Percentiles rank a stretch among this genome's conserved stretches.
Evolutionary conservation across 139 green algal species (phyloP).

Genomic region (Volvox reticuliferus): DNA sequence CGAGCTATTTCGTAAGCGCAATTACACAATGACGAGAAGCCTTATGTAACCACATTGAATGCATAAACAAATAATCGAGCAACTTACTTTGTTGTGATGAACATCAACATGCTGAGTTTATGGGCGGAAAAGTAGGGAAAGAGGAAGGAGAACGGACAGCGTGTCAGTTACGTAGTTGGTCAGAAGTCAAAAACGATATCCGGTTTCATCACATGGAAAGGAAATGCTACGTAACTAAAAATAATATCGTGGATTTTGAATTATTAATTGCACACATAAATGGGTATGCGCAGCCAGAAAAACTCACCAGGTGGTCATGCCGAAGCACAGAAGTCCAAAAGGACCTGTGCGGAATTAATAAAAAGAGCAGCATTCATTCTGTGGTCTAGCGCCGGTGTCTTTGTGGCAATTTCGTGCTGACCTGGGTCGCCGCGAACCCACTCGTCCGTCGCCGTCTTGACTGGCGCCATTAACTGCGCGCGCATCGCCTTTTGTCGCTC

Average conservation of each 20-base stretch:
- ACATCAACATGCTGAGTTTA: conserved; percentile 57
- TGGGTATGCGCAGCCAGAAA: background rate
- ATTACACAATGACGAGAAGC: too few relatives aligned
- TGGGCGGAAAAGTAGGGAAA: background rate
- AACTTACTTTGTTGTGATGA: conserved; percentile 46
- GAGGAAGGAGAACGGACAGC: too few relatives aligned
- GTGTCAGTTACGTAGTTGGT: too few relatives aligned
- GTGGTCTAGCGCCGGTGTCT: background rate
- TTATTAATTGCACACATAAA: too few relatives aligned
- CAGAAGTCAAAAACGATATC: too few relatives aligned
- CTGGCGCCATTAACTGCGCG: background rate
- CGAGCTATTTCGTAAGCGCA: too few relatives aligned
- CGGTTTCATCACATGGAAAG: too few relatives aligned
- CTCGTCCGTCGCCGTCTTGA: conserved; percentile 17
- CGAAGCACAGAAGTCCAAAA: conserved; percentile 60
- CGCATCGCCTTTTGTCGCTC: conserved; percentile 9
- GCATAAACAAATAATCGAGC: background rate
- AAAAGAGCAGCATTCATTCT: background rate
- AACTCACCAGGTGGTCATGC: conserved; percentile 57
- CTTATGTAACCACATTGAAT: background rate
- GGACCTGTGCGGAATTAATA: conserved; percentile 6
- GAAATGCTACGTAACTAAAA: too few relatives aligned
- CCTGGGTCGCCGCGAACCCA: conserved; percentile 47
- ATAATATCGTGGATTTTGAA: too few relatives aligned
- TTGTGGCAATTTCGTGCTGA: background rate